These are phyloP conservation scores for Pyricularia sp. DNA, from an alignment of 2,329 filamentous ascomycete genomes.

Conservation along the genomic window DNA sequence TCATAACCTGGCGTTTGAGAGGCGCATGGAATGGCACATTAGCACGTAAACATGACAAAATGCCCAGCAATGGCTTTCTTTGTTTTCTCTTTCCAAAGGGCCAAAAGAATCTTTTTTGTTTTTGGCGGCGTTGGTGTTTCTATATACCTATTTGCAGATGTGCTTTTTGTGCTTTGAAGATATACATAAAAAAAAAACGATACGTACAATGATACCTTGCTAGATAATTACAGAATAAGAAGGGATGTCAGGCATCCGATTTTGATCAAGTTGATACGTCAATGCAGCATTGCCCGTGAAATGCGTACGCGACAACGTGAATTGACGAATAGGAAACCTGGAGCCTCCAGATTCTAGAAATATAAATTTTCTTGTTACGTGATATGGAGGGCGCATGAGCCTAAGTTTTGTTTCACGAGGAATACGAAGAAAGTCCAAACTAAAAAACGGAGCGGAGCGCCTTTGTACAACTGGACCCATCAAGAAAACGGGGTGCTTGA, in stretches of 20 bases:
- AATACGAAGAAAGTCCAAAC: not conserved
- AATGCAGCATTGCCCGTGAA: not conserved
- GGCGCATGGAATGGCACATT: not conserved
- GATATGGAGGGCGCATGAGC: not conserved
- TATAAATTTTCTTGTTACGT: not conserved
- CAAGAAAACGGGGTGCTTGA: too few species aligned
- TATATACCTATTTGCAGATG: conserved; percentile 1
- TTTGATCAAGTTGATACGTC: not conserved
- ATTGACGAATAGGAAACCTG: not conserved
- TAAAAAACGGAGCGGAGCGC: not conserved
- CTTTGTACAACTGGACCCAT: not conserved
- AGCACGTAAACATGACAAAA: not conserved
- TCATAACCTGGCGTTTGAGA: not conserved
- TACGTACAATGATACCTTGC: not conserved
- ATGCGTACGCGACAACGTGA: not conserved
- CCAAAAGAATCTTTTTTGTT: too few species aligned
- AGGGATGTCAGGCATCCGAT: not conserved
- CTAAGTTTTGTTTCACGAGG: not conserved
- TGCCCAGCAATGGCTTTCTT: not conserved
- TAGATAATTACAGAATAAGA: not conserved
- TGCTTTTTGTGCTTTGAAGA: not conserved
- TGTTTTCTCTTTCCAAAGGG: not conserved
- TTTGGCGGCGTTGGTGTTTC: not conserved
- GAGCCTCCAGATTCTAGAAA: not conserved
- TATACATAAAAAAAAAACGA: not conserved